These are phyloP conservation scores for Creolimax fragrantissima DNA, from an alignment of 78 protist species.

Conservation along the genomic window DNA sequence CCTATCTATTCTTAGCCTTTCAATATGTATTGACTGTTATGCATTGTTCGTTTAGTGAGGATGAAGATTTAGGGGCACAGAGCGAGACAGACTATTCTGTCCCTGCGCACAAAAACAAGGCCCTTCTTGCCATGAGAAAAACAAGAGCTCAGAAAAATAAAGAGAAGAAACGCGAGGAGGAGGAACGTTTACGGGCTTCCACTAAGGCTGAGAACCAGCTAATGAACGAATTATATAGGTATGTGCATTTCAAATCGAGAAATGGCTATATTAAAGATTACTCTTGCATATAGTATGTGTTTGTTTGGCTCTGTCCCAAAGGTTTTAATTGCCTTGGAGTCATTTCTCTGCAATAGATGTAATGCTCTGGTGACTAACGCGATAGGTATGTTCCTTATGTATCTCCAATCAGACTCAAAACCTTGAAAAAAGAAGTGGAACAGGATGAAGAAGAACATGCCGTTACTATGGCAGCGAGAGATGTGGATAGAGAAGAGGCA, in stretches of 20 bases:
- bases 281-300: too few species aligned
- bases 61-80: background rate
- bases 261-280: too few species aligned
- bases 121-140: background rate
- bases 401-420: background rate
- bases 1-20: too few species aligned
- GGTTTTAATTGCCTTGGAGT: too few species aligned
- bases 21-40: too few species aligned
- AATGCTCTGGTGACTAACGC: too few species aligned
- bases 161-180: background rate
- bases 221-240: background rate
- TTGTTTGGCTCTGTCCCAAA: too few species aligned
- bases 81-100: background rate
- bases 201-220: background rate
- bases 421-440: background rate
- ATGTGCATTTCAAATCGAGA: background rate
- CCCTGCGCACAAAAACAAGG: background rate
- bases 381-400: too few species aligned
- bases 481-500: background rate
- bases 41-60: too few species aligned
- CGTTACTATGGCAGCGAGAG: background rate
- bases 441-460: background rate
- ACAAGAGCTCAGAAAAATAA: background rate
- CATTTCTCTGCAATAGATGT: too few species aligned
- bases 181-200: background rate